Base-by-base conservation (phyloP, 345 rosid genomes). In the Citropsis articulata region DNA sequence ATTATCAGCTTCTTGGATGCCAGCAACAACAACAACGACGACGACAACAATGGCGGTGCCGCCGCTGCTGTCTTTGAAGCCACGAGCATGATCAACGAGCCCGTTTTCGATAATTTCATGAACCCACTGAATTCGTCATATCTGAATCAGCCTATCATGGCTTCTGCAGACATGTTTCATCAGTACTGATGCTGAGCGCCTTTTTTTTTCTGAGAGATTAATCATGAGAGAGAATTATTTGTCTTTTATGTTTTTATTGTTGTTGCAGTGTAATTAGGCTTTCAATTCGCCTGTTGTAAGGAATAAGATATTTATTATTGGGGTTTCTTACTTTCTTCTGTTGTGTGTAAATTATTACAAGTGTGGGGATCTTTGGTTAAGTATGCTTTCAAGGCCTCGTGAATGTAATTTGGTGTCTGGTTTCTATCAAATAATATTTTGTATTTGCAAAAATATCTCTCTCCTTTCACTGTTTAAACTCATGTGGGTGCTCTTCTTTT, bases 101-200 rank as follows among this genome's bases (percentile, higher is more conserved):
- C 86, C 22, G 76, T 77, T 33, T 84, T 83, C 71, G 86, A 85
- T 60, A 64, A 78, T 63, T 81, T 86, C 78, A 68, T 88, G 69
- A 88, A 87, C 70, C 92, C 92, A 65, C 55, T 87, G 79, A 83
- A 80, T 59, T 72, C 85, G 81, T 76, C 81, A 21, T 87, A 56
- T 83, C 72, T 86, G 85, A 91, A 87, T 69, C 98, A 92, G 81
- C 93, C 91, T 5, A 88, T 92, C 33, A 83, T 86, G 91, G 96
- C 96, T 5, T 88, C 97, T 83, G 88, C 90, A 68, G 92, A 91
- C 77, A 81, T 87, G 76, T 84, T 90, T 66, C 84, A 81, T 68
- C 84, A 81, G 71, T 86, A 81, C 69, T 91, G 78, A 83, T 64
- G 67, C n/a, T 76, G 25, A 57, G 57, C 69, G 66, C 71, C 61